Conservation (phyloP, 805 yeast genomes). For the Tetrapisispora pingtungensis region DNA sequence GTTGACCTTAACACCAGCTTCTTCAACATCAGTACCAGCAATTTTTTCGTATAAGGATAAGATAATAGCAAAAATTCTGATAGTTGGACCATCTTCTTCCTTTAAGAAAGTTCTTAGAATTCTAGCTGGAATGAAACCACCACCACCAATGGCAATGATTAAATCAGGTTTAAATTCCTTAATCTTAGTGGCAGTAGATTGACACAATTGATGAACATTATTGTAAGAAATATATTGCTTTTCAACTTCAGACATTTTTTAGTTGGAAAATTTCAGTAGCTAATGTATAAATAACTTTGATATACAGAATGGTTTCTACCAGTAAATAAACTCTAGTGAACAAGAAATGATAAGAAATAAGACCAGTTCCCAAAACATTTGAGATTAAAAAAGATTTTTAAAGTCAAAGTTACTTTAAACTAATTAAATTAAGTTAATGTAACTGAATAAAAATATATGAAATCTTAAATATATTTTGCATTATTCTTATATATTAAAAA, state of each 20-base stretch:
- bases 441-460: no score
- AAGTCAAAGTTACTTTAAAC: no score
- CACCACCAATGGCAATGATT: slow-evolving; percentile 94
- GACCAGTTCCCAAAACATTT: background rate
- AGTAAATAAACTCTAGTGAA: background rate
- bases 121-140: slow-evolving; percentile 96
- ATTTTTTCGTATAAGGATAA: slow-evolving; percentile 83
- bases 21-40: slow-evolving; percentile 47
- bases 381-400: background rate
- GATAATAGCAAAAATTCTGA: slow-evolving; percentile 90
- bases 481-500: background rate
- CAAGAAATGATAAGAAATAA: background rate
- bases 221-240: slow-evolving; percentile 73
- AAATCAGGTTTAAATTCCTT: slow-evolving; percentile 73
- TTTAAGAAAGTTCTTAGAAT: slow-evolving; percentile 88
- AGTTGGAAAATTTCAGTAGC: background rate
- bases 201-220: slow-evolving; percentile 68
- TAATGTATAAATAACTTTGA: no score
- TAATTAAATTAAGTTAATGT: no score
- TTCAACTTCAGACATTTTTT: slow-evolving; percentile 20
- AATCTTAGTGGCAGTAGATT: slow-evolving; percentile 49
- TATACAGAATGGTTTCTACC: no score
- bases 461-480: no score
- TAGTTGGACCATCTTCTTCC: slow-evolving; percentile 77
- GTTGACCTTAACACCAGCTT: slow-evolving; percentile 55